These are phyloP conservation scores for Laburnicola sp. DNA, from an alignment of 2,329 filamentous ascomycete genomes.

Conservation along the genomic window DNA sequence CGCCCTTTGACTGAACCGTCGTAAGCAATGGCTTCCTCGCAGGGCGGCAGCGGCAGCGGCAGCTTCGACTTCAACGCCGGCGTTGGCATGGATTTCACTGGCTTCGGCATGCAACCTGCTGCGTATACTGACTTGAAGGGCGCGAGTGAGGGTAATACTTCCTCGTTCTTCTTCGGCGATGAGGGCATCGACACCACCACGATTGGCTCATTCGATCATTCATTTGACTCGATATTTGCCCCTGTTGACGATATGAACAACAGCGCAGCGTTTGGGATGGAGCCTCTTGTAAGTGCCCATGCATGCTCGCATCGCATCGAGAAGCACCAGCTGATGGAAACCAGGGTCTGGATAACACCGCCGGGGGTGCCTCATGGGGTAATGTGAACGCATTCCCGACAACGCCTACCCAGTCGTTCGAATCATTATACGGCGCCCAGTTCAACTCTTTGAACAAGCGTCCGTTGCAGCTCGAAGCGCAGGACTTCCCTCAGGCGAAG, in stretches of 20 bases:
- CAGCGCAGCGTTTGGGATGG: slow-evolving; percentile 24
- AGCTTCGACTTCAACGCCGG: slow-evolving; percentile 34
- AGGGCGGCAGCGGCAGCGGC: slow-evolving; percentile 4
- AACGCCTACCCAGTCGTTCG: slow-evolving; percentile 34
- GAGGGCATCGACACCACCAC: slow-evolving; percentile 40
- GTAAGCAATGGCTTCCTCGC: slow-evolving; percentile 10
- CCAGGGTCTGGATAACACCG: slow-evolving; percentile 38
- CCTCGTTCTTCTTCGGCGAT: slow-evolving; percentile 37
- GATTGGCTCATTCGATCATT: slow-evolving; percentile 20
- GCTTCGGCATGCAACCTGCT: slow-evolving; percentile 25
- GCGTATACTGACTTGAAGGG: slow-evolving; percentile 26
- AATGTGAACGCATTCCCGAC: slow-evolving; percentile 29
- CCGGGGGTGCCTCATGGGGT: slow-evolving; percentile 29
- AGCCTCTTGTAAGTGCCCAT: slow-evolving; percentile 32
- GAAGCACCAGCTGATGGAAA: slow-evolving; percentile 6
- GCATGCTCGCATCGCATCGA: background rate
- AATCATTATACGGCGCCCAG: slow-evolving; percentile 26
- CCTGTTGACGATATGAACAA: slow-evolving; percentile 1
- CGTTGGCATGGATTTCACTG: slow-evolving; percentile 36
- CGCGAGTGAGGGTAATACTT: slow-evolving; percentile 34
- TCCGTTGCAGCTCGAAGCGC: slow-evolving; percentile 32
- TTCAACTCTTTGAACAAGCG: slow-evolving; percentile 33
- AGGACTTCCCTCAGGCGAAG: slow-evolving; percentile 40
- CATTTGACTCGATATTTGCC: slow-evolving; percentile 17
- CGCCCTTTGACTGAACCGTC: slow-evolving; percentile 9